Evolutionary conservation across 306 rosid genomes (phyloP), one percentile per base, ranked within the genome.

Genomic region (Gleditsia sinensis): DNA sequence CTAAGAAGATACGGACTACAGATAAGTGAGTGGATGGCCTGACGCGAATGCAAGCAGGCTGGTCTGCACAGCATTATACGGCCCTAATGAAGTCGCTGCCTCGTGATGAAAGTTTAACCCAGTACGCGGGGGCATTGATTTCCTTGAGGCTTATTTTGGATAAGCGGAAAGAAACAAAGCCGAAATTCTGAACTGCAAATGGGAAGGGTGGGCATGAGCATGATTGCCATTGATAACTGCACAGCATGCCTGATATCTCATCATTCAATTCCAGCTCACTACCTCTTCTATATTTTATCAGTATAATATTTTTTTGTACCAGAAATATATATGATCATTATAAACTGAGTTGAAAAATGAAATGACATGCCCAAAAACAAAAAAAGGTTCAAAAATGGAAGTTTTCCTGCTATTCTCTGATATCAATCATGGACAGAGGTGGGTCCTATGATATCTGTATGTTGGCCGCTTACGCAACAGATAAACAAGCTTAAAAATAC

Each of bases 391-490:
- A 9, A 37, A 37, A 3, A 37, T 37, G 42, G 42, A 37, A 37
- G 42, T 37, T 6, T 10, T 6, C 4, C 6, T 37, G 9, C 6
- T 6, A 37, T 6, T 6, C 42, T n/a, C n/a, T n/a, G n/a, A n/a
- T n/a, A n/a, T n/a, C n/a, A n/a, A n/a, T 17, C 27, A 32, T 25
- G 49, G 60, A 12, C 39, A 27, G 25, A 61, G 51, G 69, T 57
- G 72, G 61, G 64, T 14, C 51, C 72, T 65, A 7, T 6, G n/a
- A 25, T 61, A 34, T 36, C 37, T 71, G 25, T 20, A 78, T 80
- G 86, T 78, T 60, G 14, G 76, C 82, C 58, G 53, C 74, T 45
- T 36, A 16, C 72, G n/a, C 70, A 21, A 73, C 86, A 66, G 23
- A 19, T 27, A 59, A 58, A 21, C 70, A 32, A 57, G 68, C 43